Conservation (phyloP, 345 rosid species). For the Alliaria petiolata region DNA sequence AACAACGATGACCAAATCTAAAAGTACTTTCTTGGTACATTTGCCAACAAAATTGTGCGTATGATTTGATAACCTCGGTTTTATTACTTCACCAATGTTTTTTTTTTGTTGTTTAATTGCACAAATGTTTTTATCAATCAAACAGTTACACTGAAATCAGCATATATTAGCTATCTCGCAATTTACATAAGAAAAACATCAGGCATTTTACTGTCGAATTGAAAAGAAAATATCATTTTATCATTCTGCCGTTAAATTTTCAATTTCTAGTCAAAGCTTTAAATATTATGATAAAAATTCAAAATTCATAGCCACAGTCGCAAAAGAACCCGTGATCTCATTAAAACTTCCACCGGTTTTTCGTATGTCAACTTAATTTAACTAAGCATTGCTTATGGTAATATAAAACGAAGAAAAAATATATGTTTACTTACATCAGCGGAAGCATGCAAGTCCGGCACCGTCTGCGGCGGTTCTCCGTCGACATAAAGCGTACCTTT, state of each 20-base stretch:
- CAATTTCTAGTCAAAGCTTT: background rate
- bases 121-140: background rate
- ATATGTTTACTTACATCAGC: constrained; percentile 37
- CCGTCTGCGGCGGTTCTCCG: constrained; percentile 61
- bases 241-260: background rate
- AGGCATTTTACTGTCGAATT: background rate
- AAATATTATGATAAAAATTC: background rate
- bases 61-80: background rate
- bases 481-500: constrained; percentile 64
- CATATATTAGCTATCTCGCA: too few species aligned
- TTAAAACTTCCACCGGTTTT: background rate
- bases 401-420: background rate
- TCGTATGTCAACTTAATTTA: too few species aligned
- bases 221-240: background rate
- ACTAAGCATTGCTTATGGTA: background rate
- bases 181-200: background rate
- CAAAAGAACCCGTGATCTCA: constrained; percentile 14
- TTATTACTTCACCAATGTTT: too few species aligned
- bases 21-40: background rate
- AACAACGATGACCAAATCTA: background rate
- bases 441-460: constrained; percentile 59
- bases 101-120: too few species aligned
- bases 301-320: background rate
- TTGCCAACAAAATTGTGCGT: background rate
- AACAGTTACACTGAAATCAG: background rate